A percentile compares a stretch with the other conserved stretches of the same genome.
These are phyloP conservation scores for Pseudogymnoascus sp. DNA, from an alignment of 2,329 filamentous ascomycete genomes.

Conservation along the genomic window DNA sequence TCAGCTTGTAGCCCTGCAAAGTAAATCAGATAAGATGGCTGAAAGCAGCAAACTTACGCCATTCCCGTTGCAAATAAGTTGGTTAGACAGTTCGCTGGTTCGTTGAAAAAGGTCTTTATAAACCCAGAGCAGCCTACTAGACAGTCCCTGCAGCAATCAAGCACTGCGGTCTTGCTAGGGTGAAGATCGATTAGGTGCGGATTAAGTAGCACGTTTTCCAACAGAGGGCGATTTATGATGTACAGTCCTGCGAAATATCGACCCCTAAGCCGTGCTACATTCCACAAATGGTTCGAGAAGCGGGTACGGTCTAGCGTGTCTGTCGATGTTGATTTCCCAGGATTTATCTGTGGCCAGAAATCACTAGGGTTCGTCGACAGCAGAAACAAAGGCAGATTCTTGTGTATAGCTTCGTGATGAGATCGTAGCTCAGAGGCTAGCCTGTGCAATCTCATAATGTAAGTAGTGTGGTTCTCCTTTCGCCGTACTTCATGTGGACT, in stretches of 20 bases:
- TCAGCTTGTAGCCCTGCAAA: background rate
- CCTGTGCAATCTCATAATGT: constrained; percentile 22
- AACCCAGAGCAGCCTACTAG: constrained; percentile 24
- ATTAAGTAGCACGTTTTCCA: constrained; percentile 27
- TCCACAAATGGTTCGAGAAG: constrained; percentile 28
- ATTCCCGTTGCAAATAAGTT: constrained; percentile 27
- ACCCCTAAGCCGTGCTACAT: constrained; percentile 25
- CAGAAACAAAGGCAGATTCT: constrained; percentile 24
- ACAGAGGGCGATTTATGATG: constrained; percentile 28
- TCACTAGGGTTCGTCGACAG: constrained; percentile 14
- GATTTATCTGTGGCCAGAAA: constrained; percentile 11
- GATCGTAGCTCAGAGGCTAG: constrained; percentile 23
- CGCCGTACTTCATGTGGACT: constrained; percentile 22
- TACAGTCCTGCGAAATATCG: constrained; percentile 28
- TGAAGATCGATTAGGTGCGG: constrained; percentile 21
- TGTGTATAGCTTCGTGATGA: constrained; percentile 22
- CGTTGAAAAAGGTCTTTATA: constrained; percentile 25
- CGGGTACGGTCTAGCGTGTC: background rate
- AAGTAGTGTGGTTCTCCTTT: constrained; percentile 15
- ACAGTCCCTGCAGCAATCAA: constrained; percentile 22
- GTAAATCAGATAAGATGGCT: background rate
- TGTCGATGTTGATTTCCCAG: background rate
- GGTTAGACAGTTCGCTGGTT: constrained; percentile 24
- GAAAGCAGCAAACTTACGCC: constrained; percentile 22
- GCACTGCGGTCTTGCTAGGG: constrained; percentile 20